A percentile compares a stretch with the other conserved stretches of the same genome.
Evolutionary conservation across 2,329 filamentous ascomycete species (phyloP).

Genomic region (Grosmannia huntii): DNA sequence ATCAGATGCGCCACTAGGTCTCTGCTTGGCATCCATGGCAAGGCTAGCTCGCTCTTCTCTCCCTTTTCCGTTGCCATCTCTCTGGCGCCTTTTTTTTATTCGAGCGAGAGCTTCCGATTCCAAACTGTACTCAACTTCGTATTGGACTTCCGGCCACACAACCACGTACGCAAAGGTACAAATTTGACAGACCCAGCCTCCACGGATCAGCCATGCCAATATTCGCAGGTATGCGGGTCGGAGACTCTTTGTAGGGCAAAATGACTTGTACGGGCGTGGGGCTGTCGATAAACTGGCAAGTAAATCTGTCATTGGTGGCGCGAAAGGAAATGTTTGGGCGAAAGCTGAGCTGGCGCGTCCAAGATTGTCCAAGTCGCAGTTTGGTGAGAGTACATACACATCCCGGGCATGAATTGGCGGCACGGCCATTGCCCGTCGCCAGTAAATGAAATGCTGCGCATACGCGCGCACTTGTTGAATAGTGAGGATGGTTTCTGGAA

Average conservation of each 20-base stretch:
- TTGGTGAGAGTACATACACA: conserved; percentile 82
- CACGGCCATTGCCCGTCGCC: conserved; percentile 84
- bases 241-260: conserved; percentile 80
- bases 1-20: neutral
- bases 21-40: neutral
- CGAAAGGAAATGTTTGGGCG: conserved; percentile 65
- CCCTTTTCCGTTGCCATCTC: neutral
- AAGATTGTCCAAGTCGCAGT: conserved; percentile 65
- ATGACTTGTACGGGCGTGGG: conserved; percentile 68
- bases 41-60: neutral
- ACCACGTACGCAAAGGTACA: conserved; percentile 85
- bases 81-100: conserved; percentile 15
- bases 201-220: conserved; percentile 82
- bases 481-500: conserved; percentile 52
- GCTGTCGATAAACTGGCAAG: conserved; percentile 69
- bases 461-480: conserved; percentile 74
- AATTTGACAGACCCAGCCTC: conserved; percentile 87
- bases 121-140: conserved; percentile 61
- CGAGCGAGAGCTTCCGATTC: conserved; percentile 47
- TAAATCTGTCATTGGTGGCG: conserved; percentile 75
- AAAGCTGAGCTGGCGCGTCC: conserved; percentile 58
- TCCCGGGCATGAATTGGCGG: conserved; percentile 82
- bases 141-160: conserved; percentile 69
- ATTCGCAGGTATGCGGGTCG: conserved; percentile 81
- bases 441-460: conserved; percentile 88